These are phyloP conservation scores for Colletotrichum tabaci DNA, from an alignment of 2,329 filamentous ascomycete species.

Conservation along the genomic window DNA sequence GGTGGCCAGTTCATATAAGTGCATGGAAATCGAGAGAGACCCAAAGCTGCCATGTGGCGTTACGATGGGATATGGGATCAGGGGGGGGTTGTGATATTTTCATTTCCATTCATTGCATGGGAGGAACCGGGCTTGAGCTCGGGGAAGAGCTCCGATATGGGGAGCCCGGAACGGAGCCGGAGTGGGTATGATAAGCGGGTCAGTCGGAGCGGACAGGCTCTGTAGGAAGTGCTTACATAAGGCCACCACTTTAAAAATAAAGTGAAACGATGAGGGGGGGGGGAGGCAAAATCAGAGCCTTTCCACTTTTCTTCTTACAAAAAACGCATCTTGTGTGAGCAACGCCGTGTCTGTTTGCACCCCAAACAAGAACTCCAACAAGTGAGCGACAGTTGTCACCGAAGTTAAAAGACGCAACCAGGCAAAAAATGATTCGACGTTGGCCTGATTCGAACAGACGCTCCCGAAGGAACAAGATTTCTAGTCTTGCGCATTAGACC, in stretches of 20 bases:
- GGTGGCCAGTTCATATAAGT: background rate
- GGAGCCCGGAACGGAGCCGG: too few species aligned
- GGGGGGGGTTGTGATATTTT: too few species aligned
- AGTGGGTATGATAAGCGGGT: too few species aligned
- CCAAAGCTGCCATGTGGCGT: too few species aligned
- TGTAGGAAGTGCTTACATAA: too few species aligned
- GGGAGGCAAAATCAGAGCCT: background rate
- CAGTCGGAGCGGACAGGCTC: background rate
- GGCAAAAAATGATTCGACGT: conserved; percentile 3
- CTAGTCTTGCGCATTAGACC: conserved; percentile 38
- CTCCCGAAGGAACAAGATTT: conserved; percentile 30
- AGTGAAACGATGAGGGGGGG: too few species aligned
- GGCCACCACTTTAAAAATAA: background rate
- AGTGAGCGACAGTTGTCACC: background rate
- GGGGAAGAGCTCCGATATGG: too few species aligned
- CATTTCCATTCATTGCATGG: too few species aligned
- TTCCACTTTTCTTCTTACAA: background rate
- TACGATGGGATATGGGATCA: too few species aligned
- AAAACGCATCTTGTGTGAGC: background rate
- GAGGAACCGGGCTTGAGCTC: too few species aligned
- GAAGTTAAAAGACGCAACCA: background rate
- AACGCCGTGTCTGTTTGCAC: background rate
- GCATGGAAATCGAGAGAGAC: background rate
- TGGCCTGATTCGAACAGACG: conserved; percentile 29
- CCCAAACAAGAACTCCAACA: background rate